A percentile compares a stretch with the other conserved stretches of the same genome.
Conservation (phyloP, 805 yeast genomes). For the Saccharomycopsis sp. region DNA sequence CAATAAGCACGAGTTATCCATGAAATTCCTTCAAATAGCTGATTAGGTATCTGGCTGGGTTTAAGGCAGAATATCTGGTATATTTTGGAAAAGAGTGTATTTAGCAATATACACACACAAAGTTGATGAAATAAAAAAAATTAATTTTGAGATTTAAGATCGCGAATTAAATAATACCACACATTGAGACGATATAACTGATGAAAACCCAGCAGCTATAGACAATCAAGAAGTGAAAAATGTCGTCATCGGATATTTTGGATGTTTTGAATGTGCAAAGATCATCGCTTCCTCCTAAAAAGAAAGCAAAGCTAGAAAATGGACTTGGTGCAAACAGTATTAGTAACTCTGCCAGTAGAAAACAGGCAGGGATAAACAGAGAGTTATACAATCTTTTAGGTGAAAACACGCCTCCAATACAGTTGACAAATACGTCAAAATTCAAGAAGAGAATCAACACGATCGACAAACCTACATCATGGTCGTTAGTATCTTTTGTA, state of each 20-base stretch:
- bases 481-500: conserved; percentile 65
- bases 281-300: conserved; percentile 28
- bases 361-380: conserved; percentile 68
- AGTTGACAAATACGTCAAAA: conserved; percentile 6
- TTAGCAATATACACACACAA: background rate
- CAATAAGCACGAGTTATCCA: background rate
- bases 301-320: conserved; percentile 22
- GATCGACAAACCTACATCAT: conserved; percentile 58
- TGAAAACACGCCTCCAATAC: conserved; percentile 80
- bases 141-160: too few relatives aligned
- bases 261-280: conserved; percentile 67
- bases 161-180: background rate
- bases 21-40: background rate
- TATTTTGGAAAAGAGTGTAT: too few relatives aligned
- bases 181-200: too few relatives aligned
- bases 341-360: conserved; percentile 21
- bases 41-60: too few relatives aligned
- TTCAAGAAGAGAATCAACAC: conserved; percentile 10
- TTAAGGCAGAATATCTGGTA: too few relatives aligned
- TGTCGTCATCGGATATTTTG: conserved; percentile 52
- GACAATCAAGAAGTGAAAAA: too few relatives aligned
- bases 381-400: conserved; percentile 87
- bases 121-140: too few relatives aligned
- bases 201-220: too few relatives aligned
- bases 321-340: background rate